Evolutionary conservation across 495 filamentous ascomycete genomes (phyloP).

Genomic region (Eremomyces bilateralis): DNA sequence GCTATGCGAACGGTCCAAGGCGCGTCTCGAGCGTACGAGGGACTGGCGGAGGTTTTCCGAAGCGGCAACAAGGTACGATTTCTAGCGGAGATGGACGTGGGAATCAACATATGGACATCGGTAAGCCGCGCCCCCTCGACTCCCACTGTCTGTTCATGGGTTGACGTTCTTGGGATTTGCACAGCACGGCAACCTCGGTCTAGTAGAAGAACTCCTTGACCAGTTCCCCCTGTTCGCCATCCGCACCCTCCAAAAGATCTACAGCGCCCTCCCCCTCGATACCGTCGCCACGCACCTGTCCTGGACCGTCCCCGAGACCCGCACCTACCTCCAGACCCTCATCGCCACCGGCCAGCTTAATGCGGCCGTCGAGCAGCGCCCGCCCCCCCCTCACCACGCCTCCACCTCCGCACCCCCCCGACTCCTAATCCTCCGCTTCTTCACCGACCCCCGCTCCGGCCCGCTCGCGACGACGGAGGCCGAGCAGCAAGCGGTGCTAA

Average conservation of each 20-base stretch:
- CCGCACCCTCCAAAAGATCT: conserved; percentile 16
- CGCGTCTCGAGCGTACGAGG: background rate
- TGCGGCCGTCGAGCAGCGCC: conserved; percentile 11
- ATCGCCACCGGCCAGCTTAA: conserved; percentile 12
- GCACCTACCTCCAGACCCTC: conserved; percentile 11
- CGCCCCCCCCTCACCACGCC: background rate
- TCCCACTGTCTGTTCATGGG: conserved; percentile 25
- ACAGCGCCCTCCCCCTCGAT: conserved; percentile 16
- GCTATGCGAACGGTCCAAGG: background rate
- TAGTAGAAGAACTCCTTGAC: conserved; percentile 29
- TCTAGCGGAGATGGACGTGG: background rate
- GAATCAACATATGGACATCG: background rate
- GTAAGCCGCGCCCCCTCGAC: too few relatives aligned
- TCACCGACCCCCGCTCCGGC: conserved; percentile 8
- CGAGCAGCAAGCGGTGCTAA: conserved; percentile 13
- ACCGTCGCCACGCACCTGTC: conserved; percentile 13
- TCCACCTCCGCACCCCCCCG: background rate
- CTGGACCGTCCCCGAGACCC: conserved; percentile 5
- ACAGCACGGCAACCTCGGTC: conserved; percentile 37
- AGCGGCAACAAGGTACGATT: background rate
- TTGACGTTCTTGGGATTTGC: too few relatives aligned
- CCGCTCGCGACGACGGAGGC: conserved; percentile 13
- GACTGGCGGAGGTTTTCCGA: background rate
- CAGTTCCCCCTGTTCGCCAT: conserved; percentile 27
- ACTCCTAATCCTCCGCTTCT: conserved; percentile 15